A percentile compares a stretch with the other conserved stretches of the same genome.
Conservation (phyloP, 176 grass and related monocot genomes). For the Bothriochloa decipiens region DNA sequence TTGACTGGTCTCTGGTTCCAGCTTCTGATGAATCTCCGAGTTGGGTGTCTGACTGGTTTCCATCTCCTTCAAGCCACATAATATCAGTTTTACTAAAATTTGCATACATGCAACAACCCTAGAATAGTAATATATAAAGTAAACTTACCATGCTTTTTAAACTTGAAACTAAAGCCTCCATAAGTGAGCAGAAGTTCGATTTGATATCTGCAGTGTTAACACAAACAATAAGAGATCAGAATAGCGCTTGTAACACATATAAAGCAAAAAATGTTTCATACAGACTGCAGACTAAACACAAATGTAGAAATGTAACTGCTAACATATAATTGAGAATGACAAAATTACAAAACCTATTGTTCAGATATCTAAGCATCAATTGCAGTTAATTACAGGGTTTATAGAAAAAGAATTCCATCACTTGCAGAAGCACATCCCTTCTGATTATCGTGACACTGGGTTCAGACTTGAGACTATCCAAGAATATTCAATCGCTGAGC, state of each 20-base stretch:
- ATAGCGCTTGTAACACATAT: neutral
- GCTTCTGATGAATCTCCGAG: slow-evolving; percentile 13
- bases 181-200: neutral
- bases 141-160: slow-evolving; percentile 31
- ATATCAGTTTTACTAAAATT: slow-evolving; percentile 4
- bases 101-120: neutral
- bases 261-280: neutral
- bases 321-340: neutral
- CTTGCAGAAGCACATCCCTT: neutral
- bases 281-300: slow-evolving; percentile 16
- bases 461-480: neutral
- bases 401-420: neutral
- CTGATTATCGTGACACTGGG: neutral
- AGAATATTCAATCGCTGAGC: neutral
- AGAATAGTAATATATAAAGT: slow-evolving; percentile 26
- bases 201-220: slow-evolving; percentile 18
- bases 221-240: slow-evolving; percentile 24
- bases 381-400: neutral
- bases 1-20: slow-evolving; percentile 25
- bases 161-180: slow-evolving; percentile 35
- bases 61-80: slow-evolving; percentile 34
- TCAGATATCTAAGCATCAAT: slow-evolving; percentile 10
- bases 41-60: slow-evolving; percentile 1
- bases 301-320: neutral
- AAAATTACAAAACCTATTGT: slow-evolving; percentile 14